Evolutionary conservation across 306 rosid species (phyloP), one percentile per base, ranked within the genome.

Genomic region (Casuarina equisetifolia): DNA sequence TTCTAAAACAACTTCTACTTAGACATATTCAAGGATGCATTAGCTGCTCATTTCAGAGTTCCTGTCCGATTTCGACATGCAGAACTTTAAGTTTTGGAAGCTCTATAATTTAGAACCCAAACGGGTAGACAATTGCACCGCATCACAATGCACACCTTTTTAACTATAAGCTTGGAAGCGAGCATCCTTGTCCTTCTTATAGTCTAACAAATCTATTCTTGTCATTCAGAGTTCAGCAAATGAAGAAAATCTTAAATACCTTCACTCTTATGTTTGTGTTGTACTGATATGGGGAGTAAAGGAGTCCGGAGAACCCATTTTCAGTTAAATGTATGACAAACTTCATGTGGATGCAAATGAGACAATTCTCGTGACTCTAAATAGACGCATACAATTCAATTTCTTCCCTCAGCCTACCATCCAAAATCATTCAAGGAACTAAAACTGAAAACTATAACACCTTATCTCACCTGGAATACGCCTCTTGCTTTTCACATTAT

Each of bases 401-500:
- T 38, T 13, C 6, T 42, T 58, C 15, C 16, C 1, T 70, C 20
- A 25, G 7, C 4, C 2, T 9, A 78, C n/a, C 5, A 17, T n/a
- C 71, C 1, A 5, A 40, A 25, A 35, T 38, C 68, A 32, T 61
- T 6, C 70, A 16, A 39, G 20, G 15, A 63, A 38, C 44, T 2
- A 2, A 16, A 64, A 40, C 3, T 4, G 3, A 4, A 39, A 10
- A 36, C 43, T 52, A n/a, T 58, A 66, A 64, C 19, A 50, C 73
- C 72, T 8, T 74, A 17, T 79, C 80, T 72, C 68, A 88, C 97
- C 92, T 53, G 79, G 82, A 63, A 91, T 83, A 58, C 92, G 82
- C 79, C 96, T 86, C 89, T 92, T 92, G 48, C 85, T 86, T 70
- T 88, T 92, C 0, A 86, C 48, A 16, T 90, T 82, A 63, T 44